These are phyloP conservation scores for Lathyrus sativus DNA, from an alignment of 306 rosid genomes.

Conservation along the genomic window DNA sequence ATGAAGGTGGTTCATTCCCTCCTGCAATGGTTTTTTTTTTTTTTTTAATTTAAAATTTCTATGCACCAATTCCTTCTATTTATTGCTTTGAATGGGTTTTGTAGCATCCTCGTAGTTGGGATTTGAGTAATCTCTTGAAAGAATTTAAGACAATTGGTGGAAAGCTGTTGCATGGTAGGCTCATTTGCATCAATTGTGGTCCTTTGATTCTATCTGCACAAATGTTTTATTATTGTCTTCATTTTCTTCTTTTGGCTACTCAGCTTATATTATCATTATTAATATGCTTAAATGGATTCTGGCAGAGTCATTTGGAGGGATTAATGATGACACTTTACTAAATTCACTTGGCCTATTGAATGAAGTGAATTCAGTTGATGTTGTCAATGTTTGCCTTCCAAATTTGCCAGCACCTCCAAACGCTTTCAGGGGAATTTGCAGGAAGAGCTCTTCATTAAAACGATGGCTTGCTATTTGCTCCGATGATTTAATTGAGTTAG, in stretches of 20 bases:
- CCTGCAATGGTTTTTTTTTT: constrained; percentile 1
- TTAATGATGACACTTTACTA: constrained; percentile 61
- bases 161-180: constrained; percentile 76
- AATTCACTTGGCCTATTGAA: constrained; percentile 60
- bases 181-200: constrained; percentile 18
- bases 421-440: constrained; percentile 80
- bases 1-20: constrained; percentile 58
- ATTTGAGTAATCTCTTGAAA: constrained; percentile 72
- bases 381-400: constrained; percentile 64
- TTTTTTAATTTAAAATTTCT: neutral
- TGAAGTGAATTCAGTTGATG: constrained; percentile 54
- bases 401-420: constrained; percentile 82
- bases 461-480: constrained; percentile 97
- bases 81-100: constrained; percentile 42
- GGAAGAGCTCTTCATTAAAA: constrained; percentile 81
- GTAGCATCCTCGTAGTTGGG: constrained; percentile 87
- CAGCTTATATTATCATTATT: constrained; percentile 26
- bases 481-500: constrained; percentile 77
- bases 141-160: constrained; percentile 73
- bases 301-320: constrained; percentile 71
- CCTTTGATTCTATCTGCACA: constrained; percentile 33
- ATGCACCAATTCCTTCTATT: constrained; percentile 36
- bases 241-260: constrained; percentile 33
- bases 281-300: constrained; percentile 44
- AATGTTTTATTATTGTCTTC: constrained; percentile 20